Evolutionary conservation across 1,284 basidiomycete species (phyloP).

Genomic region (Polyporus tsugae): DNA sequence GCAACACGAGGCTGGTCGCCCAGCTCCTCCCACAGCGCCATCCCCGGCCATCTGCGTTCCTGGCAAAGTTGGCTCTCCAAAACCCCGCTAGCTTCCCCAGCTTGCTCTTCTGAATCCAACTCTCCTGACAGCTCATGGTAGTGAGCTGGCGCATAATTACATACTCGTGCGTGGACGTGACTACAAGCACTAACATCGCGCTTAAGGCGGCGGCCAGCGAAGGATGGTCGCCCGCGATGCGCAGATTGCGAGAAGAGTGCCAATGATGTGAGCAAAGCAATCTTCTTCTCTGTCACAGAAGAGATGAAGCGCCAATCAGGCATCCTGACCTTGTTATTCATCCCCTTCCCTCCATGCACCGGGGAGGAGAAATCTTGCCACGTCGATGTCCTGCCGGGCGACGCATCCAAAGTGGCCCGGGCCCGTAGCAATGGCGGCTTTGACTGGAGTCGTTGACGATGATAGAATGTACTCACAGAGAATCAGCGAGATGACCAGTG

Average conservation of each 20-base stretch:
- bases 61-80: background rate
- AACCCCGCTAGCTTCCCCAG: background rate
- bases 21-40: background rate
- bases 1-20: background rate
- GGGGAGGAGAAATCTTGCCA: slow-evolving; percentile 16
- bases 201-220: background rate
- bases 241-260: slow-evolving; percentile 35
- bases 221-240: slow-evolving; percentile 23
- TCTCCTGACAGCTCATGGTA: background rate
- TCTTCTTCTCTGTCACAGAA: slow-evolving; percentile 34
- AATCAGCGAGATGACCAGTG: slow-evolving; percentile 8
- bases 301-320: slow-evolving; percentile 37
- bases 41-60: background rate
- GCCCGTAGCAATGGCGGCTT: background rate
- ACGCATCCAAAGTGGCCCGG: background rate
- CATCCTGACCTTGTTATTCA: slow-evolving; percentile 16
- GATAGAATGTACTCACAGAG: slow-evolving; percentile 10
- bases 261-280: slow-evolving; percentile 34
- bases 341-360: slow-evolving; percentile 12
- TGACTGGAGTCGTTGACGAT: background rate
- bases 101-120: no score
- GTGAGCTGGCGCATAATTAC: background rate
- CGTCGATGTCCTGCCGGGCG: background rate
- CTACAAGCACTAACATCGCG: background rate
- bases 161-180: background rate